Percentiles rank a stretch among this genome's conserved stretches.
Conservation (phyloP, 139 green algal genomes). For the Diplosphaera chodatii region DNA sequence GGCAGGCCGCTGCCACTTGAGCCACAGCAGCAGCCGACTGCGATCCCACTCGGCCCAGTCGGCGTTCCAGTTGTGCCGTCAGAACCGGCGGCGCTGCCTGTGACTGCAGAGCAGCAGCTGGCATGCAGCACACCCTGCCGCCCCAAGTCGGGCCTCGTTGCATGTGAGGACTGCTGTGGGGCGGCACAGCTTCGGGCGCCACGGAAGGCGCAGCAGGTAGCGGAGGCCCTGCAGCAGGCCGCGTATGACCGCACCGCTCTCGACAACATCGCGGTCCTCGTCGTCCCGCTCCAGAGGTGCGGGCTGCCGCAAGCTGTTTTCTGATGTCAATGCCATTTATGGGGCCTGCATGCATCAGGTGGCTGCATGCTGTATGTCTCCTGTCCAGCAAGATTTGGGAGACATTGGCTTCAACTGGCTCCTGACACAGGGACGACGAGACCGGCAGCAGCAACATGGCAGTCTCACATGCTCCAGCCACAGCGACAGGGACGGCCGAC, state of each 20-base stretch:
- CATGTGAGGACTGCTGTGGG: background rate
- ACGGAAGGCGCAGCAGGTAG: slow-evolving; percentile 6
- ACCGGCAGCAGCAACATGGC: too few relatives aligned
- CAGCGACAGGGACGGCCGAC: too few relatives aligned
- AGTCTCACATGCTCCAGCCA: too few relatives aligned
- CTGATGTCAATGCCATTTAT: too few relatives aligned
- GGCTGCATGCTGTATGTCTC: too few relatives aligned
- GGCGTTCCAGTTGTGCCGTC: background rate
- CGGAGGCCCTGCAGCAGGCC: slow-evolving; percentile 29
- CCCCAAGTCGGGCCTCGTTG: background rate
- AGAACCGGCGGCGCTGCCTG: background rate
- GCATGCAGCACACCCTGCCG: background rate
- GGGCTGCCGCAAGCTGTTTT: too few relatives aligned
- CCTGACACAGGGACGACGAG: too few relatives aligned
- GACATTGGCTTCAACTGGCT: too few relatives aligned
- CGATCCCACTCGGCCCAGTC: background rate
- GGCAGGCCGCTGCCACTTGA: background rate
- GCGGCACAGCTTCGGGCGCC: too few relatives aligned
- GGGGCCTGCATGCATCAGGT: too few relatives aligned
- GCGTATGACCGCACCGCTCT: slow-evolving; percentile 43
- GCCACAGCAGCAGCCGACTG: background rate
- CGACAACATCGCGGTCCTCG: slow-evolving; percentile 57
- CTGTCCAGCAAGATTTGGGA: too few relatives aligned
- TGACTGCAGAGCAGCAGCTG: background rate
- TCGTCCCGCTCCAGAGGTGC: slow-evolving; percentile 14